phyloP scores from a whole-genome alignment of 306 rosid species.

The Trifolium fragiferum region DNA sequence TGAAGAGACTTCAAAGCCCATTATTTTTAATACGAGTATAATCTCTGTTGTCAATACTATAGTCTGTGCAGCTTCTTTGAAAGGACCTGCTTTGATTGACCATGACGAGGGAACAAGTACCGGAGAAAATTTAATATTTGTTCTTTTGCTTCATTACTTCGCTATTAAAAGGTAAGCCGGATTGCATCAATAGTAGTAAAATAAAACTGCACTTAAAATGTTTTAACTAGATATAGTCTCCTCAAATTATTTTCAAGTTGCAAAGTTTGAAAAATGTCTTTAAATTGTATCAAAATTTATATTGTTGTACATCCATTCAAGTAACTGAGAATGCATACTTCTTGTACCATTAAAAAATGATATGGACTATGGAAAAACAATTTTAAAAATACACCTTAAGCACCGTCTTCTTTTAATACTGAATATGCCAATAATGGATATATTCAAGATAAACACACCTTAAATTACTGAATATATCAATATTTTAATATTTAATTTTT shows the following conservation, averaged over 20 bases:
- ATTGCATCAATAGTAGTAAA: constrained; percentile 29
- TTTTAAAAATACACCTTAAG: background rate
- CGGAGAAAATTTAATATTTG: constrained; percentile 59
- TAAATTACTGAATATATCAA: background rate
- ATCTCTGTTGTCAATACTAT: constrained; percentile 55
- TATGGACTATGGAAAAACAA: background rate
- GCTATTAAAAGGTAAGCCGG: constrained; percentile 65
- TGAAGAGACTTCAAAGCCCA: constrained; percentile 72
- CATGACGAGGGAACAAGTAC: constrained; percentile 64
- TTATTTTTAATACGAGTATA: constrained; percentile 63
- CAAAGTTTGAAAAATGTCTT: background rate
- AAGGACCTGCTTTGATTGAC: constrained; percentile 85
- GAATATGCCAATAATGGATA: too few relatives aligned
- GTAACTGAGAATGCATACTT: background rate
- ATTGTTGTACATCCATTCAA: background rate
- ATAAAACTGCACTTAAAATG: background rate
- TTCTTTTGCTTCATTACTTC: constrained; percentile 75
- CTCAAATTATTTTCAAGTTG: background rate
- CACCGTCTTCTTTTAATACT: background rate
- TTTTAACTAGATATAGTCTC: background rate
- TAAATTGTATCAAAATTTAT: background rate
- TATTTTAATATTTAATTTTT: constrained; percentile 8
- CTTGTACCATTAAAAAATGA: background rate
- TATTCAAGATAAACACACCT: background rate
- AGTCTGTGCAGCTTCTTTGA: constrained; percentile 60